Evolutionary conservation across 352 stramenopile species (phyloP).

Genomic region (Pythium utonaiense): DNA sequence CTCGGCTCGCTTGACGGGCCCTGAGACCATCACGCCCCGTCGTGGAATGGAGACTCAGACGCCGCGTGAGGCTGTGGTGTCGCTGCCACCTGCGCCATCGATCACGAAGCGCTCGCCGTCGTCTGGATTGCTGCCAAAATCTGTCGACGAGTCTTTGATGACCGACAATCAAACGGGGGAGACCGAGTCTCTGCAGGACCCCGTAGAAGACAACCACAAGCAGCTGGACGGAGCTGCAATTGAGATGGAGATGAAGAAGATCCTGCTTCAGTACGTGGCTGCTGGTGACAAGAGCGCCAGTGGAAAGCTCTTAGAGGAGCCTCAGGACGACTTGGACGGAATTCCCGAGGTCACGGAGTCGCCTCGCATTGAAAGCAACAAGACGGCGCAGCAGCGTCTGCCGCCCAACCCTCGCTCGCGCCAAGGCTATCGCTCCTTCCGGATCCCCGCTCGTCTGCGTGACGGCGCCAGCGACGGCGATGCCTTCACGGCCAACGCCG

Average conservation of each 20-base stretch:
- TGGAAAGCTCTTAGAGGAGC: conserved; percentile 7
- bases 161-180: conserved; percentile 19
- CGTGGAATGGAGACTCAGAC: conserved; percentile 57
- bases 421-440: conserved; percentile 50
- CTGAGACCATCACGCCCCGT: conserved; percentile 1
- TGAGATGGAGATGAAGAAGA: conserved; percentile 56
- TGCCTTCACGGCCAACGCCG: background rate
- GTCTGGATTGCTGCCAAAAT: background rate
- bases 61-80: conserved; percentile 3
- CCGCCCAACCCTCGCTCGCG: conserved; percentile 42
- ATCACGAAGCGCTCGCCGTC: conserved; percentile 1
- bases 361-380: conserved; percentile 38
- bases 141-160: background rate
- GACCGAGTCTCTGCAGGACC: background rate
- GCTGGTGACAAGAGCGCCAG: background rate
- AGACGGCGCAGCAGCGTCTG: conserved; percentile 45
- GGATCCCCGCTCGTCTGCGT: conserved; percentile 33
- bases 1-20: background rate
- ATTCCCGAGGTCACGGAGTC: conserved; percentile 24
- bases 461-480: conserved; percentile 3
- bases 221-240: conserved; percentile 34
- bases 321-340: conserved; percentile 19
- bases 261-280: conserved; percentile 34
- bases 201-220: background rate
- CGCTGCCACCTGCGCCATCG: conserved; percentile 34